Conservation (phyloP, 73 alveolate species). For the Halteria grandinella region DNA sequence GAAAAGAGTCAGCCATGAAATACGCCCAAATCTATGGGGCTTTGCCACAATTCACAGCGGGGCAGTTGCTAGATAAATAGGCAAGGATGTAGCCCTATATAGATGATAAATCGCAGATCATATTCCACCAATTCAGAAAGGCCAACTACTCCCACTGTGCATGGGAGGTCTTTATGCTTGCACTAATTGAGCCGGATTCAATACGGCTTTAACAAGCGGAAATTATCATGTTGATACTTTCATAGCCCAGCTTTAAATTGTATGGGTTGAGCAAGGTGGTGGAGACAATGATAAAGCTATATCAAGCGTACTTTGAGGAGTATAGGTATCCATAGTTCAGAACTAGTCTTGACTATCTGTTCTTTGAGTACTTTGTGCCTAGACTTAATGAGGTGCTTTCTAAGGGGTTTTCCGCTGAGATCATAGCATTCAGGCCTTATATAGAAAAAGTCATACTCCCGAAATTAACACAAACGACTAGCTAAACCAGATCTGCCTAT, state of each 20-base stretch:
- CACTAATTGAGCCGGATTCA: constrained; percentile 38
- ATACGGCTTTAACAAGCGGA: constrained; percentile 16
- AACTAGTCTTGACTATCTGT: constrained; percentile 40
- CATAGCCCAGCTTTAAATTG: constrained; percentile 34
- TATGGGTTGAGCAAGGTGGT: constrained; percentile 35
- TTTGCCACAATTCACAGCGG: too few species aligned
- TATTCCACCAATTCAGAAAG: constrained; percentile 37
- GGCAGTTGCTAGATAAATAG: constrained; percentile 49
- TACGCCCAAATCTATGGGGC: too few species aligned
- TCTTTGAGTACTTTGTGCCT: constrained; percentile 10
- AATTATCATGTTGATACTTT: constrained; percentile 29
- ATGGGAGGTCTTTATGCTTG: constrained; percentile 58
- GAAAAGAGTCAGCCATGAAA: too few species aligned
- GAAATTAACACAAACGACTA: too few species aligned
- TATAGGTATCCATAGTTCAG: constrained; percentile 53
- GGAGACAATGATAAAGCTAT: constrained; percentile 14
- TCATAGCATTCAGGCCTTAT: constrained; percentile 56
- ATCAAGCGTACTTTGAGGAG: constrained; percentile 50
- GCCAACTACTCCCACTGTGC: constrained; percentile 22
- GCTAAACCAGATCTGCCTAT: constrained; percentile 27
- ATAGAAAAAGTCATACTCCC: too few species aligned
- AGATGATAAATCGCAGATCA: constrained; percentile 52
- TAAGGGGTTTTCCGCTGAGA: constrained; percentile 63
- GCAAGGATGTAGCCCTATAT: constrained; percentile 41
- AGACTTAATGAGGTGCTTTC: constrained; percentile 53